phyloP scores from a whole-genome alignment of 169 alveolate genomes.

The Eimeria tenella region DNA sequence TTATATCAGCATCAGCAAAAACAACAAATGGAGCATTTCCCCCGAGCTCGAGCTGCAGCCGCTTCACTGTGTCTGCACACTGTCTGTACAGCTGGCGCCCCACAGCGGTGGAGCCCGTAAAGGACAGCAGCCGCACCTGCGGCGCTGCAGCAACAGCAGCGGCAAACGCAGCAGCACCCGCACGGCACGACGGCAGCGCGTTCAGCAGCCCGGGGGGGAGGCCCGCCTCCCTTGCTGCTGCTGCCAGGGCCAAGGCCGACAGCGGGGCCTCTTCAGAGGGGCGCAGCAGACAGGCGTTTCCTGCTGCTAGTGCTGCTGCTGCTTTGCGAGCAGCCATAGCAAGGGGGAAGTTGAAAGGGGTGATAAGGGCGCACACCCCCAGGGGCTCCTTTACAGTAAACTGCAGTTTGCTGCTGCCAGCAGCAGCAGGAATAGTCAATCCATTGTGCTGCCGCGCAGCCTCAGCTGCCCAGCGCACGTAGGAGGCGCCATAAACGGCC shows the following conservation, averaged over 20 bases:
- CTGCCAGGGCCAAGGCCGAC: conserved; percentile 66
- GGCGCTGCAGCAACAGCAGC: conserved; percentile 16
- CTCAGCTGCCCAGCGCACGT: conserved; percentile 80
- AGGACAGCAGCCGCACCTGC: conserved; percentile 67
- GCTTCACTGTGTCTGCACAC: conserved; percentile 74
- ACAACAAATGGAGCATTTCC: conserved; percentile 82
- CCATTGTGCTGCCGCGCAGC: conserved; percentile 77
- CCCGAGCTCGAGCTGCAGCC: conserved; percentile 76
- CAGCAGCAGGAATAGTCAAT: conserved; percentile 67
- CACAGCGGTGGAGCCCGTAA: conserved; percentile 80
- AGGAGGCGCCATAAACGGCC: conserved; percentile 68
- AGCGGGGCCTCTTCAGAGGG: conserved; percentile 74
- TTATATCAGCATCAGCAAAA: conserved; percentile 79
- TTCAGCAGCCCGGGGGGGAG: conserved; percentile 70
- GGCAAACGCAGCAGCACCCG: conserved; percentile 11
- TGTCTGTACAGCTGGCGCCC: conserved; percentile 76
- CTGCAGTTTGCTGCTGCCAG: conserved; percentile 7
- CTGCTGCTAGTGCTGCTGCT: conserved; percentile 80
- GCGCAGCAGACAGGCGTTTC: conserved; percentile 51
- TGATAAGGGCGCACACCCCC: conserved; percentile 78
- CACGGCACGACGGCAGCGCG: conserved; percentile 28
- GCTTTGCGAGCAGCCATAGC: conserved; percentile 78
- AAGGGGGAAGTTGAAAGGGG: conserved; percentile 76
- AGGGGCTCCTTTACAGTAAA: conserved; percentile 67
- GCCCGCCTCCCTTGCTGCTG: conserved; percentile 77